Conservation (phyloP, 305 asterid species). For the Ilex paraguariensis region DNA sequence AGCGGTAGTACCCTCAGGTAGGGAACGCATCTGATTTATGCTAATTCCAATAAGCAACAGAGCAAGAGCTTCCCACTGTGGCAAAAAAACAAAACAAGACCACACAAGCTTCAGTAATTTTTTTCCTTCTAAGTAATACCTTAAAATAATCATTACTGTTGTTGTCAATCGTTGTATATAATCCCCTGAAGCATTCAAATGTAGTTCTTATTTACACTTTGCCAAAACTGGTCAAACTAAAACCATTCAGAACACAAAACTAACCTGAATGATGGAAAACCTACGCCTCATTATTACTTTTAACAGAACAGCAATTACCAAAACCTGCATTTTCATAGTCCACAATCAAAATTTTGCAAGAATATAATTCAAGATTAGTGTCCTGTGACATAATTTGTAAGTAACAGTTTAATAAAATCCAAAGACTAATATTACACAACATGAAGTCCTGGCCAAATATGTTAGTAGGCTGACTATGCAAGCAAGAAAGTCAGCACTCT, state of each 20-base stretch:
- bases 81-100: constrained; percentile 11
- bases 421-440: too few species aligned
- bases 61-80: constrained; percentile 99
- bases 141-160: too few species aligned
- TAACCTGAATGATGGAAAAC: constrained; percentile 92
- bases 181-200: too few species aligned
- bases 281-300: constrained; percentile 85
- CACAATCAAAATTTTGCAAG: constrained; percentile 1
- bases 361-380: too few species aligned
- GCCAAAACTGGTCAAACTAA: constrained; percentile 5
- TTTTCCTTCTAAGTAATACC: too few species aligned
- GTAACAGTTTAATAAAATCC: too few species aligned
- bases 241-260: constrained; percentile 6
- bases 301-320: constrained; percentile 90
- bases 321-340: constrained; percentile 54
- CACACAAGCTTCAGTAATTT: not conserved
- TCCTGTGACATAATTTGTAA: too few species aligned
- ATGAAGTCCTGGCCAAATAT: too few species aligned
- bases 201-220: constrained; percentile 10
- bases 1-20: constrained; percentile 72
- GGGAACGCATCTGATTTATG: constrained; percentile 86
- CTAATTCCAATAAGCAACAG: constrained; percentile 93
- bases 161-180: too few species aligned
- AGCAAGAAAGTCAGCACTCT: too few species aligned
- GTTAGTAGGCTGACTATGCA: too few species aligned